A percentile compares a stretch with the other conserved stretches of the same genome.
Evolutionary conservation across 345 rosid species (phyloP).

Genomic region (Dovyalis caffra): DNA sequence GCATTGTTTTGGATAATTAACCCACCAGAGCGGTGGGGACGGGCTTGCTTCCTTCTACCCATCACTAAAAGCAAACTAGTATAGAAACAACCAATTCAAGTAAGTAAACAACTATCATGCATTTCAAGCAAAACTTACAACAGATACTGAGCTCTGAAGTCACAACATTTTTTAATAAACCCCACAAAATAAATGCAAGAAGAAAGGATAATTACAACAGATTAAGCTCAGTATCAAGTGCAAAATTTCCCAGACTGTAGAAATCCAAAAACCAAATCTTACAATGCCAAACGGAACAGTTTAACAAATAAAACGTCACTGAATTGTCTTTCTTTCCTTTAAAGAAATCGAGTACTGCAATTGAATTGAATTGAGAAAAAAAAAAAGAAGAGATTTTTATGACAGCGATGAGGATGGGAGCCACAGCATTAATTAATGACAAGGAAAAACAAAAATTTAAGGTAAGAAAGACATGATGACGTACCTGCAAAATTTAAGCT

Average conservation of each 20-base stretch:
- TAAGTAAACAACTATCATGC: slow-evolving; percentile 1
- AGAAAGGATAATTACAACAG: neutral
- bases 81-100: slow-evolving; percentile 2
- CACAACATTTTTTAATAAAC: neutral
- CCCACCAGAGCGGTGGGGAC: slow-evolving; percentile 69
- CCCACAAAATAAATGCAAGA: neutral
- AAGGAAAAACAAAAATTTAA: too few species aligned
- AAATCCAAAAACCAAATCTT: too few species aligned
- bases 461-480: too few species aligned
- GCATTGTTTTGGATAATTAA: slow-evolving; percentile 31
- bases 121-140: neutral
- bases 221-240: neutral
- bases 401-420: too few species aligned
- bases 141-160: neutral
- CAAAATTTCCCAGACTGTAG: neutral
- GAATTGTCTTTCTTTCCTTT: neutral
- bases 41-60: slow-evolving; percentile 88
- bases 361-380: too few species aligned
- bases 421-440: too few species aligned
- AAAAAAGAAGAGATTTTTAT: too few species aligned
- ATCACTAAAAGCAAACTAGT: slow-evolving; percentile 38
- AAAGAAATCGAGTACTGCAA: neutral
- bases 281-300: too few species aligned
- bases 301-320: neutral
- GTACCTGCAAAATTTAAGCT: too few species aligned